Conservation (phyloP, 148 eudicot genomes). For the Heliamphora exappendiculata region DNA sequence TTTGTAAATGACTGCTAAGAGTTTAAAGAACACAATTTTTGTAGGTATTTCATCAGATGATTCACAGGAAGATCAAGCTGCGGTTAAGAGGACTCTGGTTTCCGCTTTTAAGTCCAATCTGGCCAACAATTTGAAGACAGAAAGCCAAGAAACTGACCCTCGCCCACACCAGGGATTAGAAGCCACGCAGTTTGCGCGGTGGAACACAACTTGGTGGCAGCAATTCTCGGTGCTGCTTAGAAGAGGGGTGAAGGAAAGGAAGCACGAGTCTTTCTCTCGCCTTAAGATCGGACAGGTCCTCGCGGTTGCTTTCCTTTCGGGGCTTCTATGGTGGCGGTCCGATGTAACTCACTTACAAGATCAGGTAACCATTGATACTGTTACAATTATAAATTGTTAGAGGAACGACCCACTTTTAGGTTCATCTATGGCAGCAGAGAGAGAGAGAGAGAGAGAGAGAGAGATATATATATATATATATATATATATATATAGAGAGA, state of each 20-base stretch:
- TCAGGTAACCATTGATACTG: slow-evolving; percentile 36
- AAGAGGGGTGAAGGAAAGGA: slow-evolving; percentile 67
- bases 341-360: slow-evolving; percentile 34
- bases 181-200: slow-evolving; percentile 18
- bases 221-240: slow-evolving; percentile 45
- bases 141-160: slow-evolving; percentile 17
- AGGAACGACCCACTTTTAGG: too few species aligned
- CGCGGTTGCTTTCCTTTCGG: slow-evolving; percentile 39
- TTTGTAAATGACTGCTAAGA: neutral
- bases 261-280: slow-evolving; percentile 44
- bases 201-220: slow-evolving; percentile 74
- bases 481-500: too few species aligned
- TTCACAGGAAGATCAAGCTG: slow-evolving; percentile 25
- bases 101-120: slow-evolving; percentile 40
- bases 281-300: slow-evolving; percentile 46
- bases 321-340: slow-evolving; percentile 73
- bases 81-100: slow-evolving; percentile 38
- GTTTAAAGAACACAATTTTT: slow-evolving; percentile 5
- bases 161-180: neutral
- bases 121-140: slow-evolving; percentile 33
- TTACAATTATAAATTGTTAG: too few species aligned
- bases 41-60: slow-evolving; percentile 49
- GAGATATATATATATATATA: too few species aligned
- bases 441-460: too few species aligned
- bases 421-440: too few species aligned